These are phyloP conservation scores for Leishmania gerbilli DNA, from an alignment of 208 protist genomes.

Conservation along the genomic window DNA sequence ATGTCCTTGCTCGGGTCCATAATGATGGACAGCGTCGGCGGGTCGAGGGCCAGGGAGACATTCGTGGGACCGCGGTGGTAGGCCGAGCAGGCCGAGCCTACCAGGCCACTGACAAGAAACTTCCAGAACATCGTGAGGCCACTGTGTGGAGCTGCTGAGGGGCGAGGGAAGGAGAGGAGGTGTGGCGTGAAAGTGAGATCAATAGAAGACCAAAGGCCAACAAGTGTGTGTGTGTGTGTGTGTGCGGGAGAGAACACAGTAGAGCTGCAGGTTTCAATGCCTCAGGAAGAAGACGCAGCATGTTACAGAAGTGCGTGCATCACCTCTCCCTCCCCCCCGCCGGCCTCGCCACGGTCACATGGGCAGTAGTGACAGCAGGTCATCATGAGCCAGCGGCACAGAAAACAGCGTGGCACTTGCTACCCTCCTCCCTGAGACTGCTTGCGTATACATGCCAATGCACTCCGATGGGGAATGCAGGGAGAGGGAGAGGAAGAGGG, in stretches of 20 bases:
- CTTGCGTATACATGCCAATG: not conserved
- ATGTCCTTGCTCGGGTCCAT: slow-evolving; percentile 85
- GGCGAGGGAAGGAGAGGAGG: not conserved
- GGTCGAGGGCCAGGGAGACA: slow-evolving; percentile 49
- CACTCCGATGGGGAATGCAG: not conserved
- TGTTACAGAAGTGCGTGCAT: not conserved
- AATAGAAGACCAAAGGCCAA: not conserved
- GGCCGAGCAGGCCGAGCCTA: slow-evolving; percentile 48
- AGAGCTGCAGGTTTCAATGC: not conserved
- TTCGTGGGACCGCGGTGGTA: slow-evolving; percentile 23
- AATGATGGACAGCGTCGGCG: slow-evolving; percentile 68
- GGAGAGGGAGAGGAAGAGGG: not conserved
- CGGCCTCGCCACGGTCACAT: not conserved
- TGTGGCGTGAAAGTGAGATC: not conserved
- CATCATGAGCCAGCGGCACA: not conserved
- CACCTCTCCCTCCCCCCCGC: not conserved
- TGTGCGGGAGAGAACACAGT: not conserved
- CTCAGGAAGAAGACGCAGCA: not conserved
- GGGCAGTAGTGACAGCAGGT: not conserved
- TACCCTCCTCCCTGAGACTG: not conserved
- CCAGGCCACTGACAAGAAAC: slow-evolving; percentile 39
- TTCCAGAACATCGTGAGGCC: slow-evolving; percentile 52
- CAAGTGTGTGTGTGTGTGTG: not conserved
- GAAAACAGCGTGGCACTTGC: not conserved
- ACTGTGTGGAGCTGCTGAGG: not conserved